Evolutionary conservation across 495 filamentous ascomycete species (phyloP), one percentile per base, ranked within the genome.

Genomic region (Penicillium simplicissimum): DNA sequence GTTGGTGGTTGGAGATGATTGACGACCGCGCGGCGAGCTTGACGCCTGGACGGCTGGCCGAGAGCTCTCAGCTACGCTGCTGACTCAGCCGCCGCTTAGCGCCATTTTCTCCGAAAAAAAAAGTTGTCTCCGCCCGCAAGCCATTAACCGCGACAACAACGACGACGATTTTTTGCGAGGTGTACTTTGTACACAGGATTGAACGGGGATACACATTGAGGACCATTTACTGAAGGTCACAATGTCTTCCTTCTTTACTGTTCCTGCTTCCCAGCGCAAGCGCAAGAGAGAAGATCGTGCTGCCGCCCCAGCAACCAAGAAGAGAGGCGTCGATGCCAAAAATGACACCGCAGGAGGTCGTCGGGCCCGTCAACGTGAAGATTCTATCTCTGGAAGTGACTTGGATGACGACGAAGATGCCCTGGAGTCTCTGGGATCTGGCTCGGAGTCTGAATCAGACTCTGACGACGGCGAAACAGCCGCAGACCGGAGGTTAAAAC

Each of bases 381-480:
- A 92, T 45, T 93, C 91, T 10, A 96, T 97, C 71, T 96, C 92
- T 11, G 91, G 90, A 21, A 95, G 91, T 75, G 93, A 96, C 21
- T 76, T 85, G 14, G 89, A 90, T 28, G 85, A 85, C 13, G 88
- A 89, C 48, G 78, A 73, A 36, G 80, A 79, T 11, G 75, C 73
- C 11, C 74, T 78, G 15, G 75, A 70, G 0, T 76, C 77, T 23
- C 72, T 62, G 47, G 69, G 72, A 33, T 82, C 81, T 9, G 80
- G 79, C 7, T 76, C 73, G 5, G 79, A 79, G 35, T 76, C 70
- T 55, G 80, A 76, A 42, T 85, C 82, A 8, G 83, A 77, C 58
- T 79, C 80, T 3, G 82, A 85, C 40, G 86, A 86, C 19, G 82
- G 85, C 65, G 96, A 97, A 76, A 98, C 95, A 13, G 91, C 88